phyloP scores from a whole-genome alignment of 1,139 yeast species.

The Yamadazyma conglobata region DNA sequence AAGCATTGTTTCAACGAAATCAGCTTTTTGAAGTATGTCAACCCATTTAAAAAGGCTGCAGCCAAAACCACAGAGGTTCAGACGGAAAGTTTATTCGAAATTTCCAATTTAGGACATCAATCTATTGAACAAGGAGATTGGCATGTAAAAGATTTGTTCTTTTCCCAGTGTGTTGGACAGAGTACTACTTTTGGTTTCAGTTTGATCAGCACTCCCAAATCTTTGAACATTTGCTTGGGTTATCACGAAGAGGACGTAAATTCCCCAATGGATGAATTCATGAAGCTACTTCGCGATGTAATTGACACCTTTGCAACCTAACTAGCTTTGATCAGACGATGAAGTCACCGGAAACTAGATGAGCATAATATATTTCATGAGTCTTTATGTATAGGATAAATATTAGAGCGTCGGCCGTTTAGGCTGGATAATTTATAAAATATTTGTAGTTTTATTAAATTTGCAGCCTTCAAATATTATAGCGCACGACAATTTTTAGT shows the following conservation, averaged over 20 bases:
- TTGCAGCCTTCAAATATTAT: no score
- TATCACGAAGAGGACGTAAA: neutral
- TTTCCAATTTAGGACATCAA: constrained; percentile 27
- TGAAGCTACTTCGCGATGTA: neutral
- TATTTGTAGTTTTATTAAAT: no score
- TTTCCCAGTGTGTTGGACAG: constrained; percentile 25
- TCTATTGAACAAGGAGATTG: constrained; percentile 13
- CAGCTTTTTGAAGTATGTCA: constrained; percentile 19
- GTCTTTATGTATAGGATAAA: no score
- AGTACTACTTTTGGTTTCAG: constrained; percentile 20
- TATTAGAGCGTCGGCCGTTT: no score
- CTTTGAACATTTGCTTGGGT: constrained; percentile 18
- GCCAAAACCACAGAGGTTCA: constrained; percentile 11
- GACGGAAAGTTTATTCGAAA: constrained; percentile 18
- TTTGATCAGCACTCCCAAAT: constrained; percentile 19
- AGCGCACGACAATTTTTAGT: no score
- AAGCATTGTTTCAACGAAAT: constrained; percentile 16
- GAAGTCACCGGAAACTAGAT: no score
- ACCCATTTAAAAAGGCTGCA: constrained; percentile 13
- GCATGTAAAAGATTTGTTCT: constrained; percentile 21
- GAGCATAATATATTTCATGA: no score
- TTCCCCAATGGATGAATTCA: constrained; percentile 1
- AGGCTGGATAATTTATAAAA: no score
- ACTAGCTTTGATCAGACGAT: no score
- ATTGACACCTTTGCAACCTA: no score